These are phyloP conservation scores for Pichia cabralensis DNA, from an alignment of 805 yeast species.

Conservation along the genomic window DNA sequence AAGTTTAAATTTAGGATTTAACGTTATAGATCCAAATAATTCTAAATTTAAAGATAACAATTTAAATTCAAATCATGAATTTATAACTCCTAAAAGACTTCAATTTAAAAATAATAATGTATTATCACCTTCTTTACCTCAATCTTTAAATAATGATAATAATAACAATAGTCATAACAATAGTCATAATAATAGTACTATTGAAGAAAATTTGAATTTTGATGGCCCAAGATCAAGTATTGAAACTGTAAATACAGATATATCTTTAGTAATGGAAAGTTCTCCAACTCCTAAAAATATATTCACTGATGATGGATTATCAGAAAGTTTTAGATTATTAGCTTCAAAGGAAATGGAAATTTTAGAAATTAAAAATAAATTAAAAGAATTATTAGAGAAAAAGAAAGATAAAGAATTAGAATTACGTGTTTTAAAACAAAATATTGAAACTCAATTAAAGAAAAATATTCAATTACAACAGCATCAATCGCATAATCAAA, in stretches of 20 bases:
- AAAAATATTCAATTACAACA: conserved; percentile 3
- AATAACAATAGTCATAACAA: neutral
- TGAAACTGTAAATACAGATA: conserved; percentile 2
- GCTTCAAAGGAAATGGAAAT: conserved; percentile 64
- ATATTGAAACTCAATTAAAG: conserved; percentile 37
- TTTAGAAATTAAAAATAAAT: conserved; percentile 50
- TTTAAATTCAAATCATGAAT: too few species aligned
- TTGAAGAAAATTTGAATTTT: too few species aligned
- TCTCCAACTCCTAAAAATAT: neutral
- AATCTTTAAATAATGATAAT: neutral
- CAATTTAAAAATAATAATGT: too few species aligned
- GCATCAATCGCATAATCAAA: neutral
- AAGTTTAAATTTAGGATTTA: conserved; percentile 21
- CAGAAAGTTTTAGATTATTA: conserved; percentile 45
- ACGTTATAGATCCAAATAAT: too few species aligned
- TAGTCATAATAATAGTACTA: neutral
- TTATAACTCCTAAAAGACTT: conserved; percentile 5
- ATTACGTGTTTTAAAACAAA: conserved; percentile 38
- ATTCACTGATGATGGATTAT: conserved; percentile 24
- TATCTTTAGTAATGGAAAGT: neutral
- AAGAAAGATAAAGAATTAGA: conserved; percentile 38
- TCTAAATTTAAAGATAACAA: too few species aligned
- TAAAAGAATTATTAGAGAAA: conserved; percentile 32
- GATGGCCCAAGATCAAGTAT: conserved; percentile 4
- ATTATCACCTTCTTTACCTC: too few species aligned